Base-by-base conservation (phyloP, 2,329 filamentous ascomycete species). In the Sclerotinia subarctica region DNA sequence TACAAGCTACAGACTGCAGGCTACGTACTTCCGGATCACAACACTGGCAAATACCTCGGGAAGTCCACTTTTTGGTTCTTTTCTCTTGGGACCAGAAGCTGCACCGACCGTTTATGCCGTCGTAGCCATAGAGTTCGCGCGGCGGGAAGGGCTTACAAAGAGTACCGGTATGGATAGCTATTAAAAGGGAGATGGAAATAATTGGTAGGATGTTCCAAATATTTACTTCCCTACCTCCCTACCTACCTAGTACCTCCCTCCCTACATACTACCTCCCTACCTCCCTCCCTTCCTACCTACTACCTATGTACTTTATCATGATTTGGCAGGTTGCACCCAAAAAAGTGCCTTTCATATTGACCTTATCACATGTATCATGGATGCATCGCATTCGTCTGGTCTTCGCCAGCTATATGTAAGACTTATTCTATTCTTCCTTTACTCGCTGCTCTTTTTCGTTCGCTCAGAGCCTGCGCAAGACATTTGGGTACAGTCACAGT, bases 391-490 rank as follows among this genome's bases (percentile, higher is more conserved):
- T 42, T 42, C 24, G 49, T 13, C 4, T 58, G 8, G 10, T 24
- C 38, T 21, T 6, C 19, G 6, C 10, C 32, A 19, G 57, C 29
- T 63, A 49, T 47, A 51, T n/a, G 38, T 24, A 15, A n/a, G n/a
- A n/a, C n/a, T n/a, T n/a, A n/a, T n/a, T n/a, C n/a, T 46, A 44
- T 29, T 35, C 38, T 15, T 15, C 26, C 19, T 5, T 21, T 26
- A 47, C 26, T 47, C 46, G 38, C 38, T 42, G 17, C 10, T 24
- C 26, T n/a, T 60, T 46, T 60, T 60, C 42, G 57, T 19, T 47
- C 24, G 19, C 44, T 60, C 57, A 26, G 42, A 47, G 57, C 57
- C 24, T 60, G 44, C 57, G 57, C 57, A 60, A 60, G 44, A 60
- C 57, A 60, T 60, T 46, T 60, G 24, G 29, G 19, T 17, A 47